A percentile compares a stretch with the other conserved stretches of the same genome.
Evolutionary conservation across 176 grass and related monocot species (phyloP).

Genomic region (Tillandsia leiboldiana): DNA sequence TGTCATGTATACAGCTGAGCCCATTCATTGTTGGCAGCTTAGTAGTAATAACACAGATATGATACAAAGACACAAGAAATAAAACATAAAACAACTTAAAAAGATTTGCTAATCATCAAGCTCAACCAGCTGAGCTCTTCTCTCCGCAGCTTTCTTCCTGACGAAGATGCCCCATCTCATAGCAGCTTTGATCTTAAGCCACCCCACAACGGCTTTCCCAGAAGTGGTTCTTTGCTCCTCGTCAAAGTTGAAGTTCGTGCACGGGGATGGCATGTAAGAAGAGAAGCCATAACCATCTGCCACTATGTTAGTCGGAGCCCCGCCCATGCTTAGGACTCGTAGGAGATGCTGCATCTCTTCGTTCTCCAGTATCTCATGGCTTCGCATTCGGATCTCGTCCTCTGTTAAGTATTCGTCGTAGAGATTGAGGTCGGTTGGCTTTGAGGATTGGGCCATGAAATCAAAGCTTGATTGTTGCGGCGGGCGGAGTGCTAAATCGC

Average conservation of each 20-base stretch:
- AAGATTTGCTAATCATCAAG: slow-evolving; percentile 42
- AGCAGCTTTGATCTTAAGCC: slow-evolving; percentile 97
- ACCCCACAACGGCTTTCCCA: slow-evolving; percentile 86
- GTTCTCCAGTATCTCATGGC: slow-evolving; percentile 84
- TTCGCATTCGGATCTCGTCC: slow-evolving; percentile 72
- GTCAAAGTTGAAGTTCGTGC: slow-evolving; percentile 43
- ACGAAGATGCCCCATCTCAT: slow-evolving; percentile 98
- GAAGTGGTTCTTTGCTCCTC: slow-evolving; percentile 37
- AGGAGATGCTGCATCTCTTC: slow-evolving; percentile 97
- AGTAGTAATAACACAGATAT: too few species aligned
- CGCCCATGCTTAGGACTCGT: slow-evolving; percentile 53
- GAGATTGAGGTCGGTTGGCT: slow-evolving; percentile 22
- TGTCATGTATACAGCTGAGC: background rate
- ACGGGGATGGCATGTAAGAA: slow-evolving; percentile 36
- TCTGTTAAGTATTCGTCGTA: slow-evolving; percentile 73
- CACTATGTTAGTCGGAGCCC: slow-evolving; percentile 27
- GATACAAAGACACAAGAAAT: too few species aligned
- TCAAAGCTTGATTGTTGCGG: slow-evolving; percentile 36
- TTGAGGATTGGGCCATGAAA: too few species aligned
- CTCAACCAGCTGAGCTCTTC: slow-evolving; percentile 89
- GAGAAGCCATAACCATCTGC: slow-evolving; percentile 40
- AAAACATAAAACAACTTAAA: too few species aligned
- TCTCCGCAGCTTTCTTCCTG: slow-evolving; percentile 89
- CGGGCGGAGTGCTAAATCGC: slow-evolving; percentile 40
- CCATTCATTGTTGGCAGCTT: background rate